These are phyloP conservation scores for Podaxis sp. DNA, from an alignment of 768 basidiomycete genomes.

Conservation along the genomic window DNA sequence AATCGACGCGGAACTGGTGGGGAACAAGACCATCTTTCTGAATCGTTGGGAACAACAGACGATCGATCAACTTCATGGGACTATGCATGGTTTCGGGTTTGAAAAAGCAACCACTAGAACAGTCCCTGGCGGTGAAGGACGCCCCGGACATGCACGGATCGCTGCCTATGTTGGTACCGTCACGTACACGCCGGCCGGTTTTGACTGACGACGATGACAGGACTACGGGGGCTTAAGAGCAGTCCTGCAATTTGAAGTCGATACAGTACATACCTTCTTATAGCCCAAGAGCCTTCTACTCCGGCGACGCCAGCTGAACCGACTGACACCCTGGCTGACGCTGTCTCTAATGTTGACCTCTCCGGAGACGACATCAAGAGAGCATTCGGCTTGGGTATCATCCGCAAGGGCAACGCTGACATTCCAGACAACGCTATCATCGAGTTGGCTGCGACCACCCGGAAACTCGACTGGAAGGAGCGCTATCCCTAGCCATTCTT, in stretches of 20 bases:
- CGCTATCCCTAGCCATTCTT: slow-evolving; percentile 65
- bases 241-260: slow-evolving; percentile 29
- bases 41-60: slow-evolving; percentile 53
- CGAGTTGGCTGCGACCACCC: slow-evolving; percentile 46
- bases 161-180: slow-evolving; percentile 53
- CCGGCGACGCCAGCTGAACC: slow-evolving; percentile 24
- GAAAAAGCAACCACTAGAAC: slow-evolving; percentile 50
- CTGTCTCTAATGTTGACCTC: slow-evolving; percentile 31
- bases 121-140: slow-evolving; percentile 46
- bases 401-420: slow-evolving; percentile 32
- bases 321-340: slow-evolving; percentile 35
- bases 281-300: not conserved
- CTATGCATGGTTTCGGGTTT: slow-evolving; percentile 60
- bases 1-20: slow-evolving; percentile 69
- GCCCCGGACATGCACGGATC: slow-evolving; percentile 60
- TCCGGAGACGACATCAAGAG: slow-evolving; percentile 13
- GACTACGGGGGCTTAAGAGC: slow-evolving; percentile 45
- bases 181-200: not conserved
- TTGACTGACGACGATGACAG: slow-evolving; percentile 30
- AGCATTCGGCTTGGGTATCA: slow-evolving; percentile 21
- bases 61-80: slow-evolving; percentile 33
- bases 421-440: slow-evolving; percentile 39
- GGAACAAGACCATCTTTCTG: slow-evolving; percentile 57
- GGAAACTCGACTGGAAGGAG: slow-evolving; percentile 53
- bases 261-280: slow-evolving; percentile 26